These are phyloP conservation scores for Neltuma alba DNA, from an alignment of 306 rosid species.

Conservation along the genomic window DNA sequence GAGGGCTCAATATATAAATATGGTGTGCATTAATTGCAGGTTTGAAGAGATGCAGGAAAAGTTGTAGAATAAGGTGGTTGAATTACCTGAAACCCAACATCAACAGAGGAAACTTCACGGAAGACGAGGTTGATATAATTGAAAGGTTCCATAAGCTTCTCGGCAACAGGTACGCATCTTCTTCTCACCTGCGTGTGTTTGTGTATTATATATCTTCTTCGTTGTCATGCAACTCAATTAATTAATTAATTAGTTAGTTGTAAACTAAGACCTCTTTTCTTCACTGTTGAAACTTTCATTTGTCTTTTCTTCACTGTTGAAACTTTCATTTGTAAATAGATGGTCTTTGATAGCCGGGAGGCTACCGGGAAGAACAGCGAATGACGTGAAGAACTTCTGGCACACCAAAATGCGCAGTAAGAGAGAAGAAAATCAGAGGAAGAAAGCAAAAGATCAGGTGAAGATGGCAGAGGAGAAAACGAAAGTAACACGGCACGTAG, in stretches of 20 bases:
- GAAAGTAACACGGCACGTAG: not conserved
- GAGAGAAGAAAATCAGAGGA: not conserved
- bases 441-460: not conserved
- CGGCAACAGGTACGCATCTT: conserved; percentile 31
- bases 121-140: conserved; percentile 42
- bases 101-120: conserved; percentile 30
- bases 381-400: conserved; percentile 45
- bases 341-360: conserved; percentile 51
- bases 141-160: conserved; percentile 34
- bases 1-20: not conserved
- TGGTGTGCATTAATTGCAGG: conserved; percentile 10
- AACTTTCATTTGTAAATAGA: too few relatives aligned
- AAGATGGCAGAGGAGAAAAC: not conserved
- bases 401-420: conserved; percentile 15
- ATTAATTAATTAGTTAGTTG: too few relatives aligned
- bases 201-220: too few relatives aligned
- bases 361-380: conserved; percentile 40
- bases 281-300: too few relatives aligned
- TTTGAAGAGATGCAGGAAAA: conserved; percentile 37
- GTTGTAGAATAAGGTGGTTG: conserved; percentile 47
- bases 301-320: too few relatives aligned
- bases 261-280: too few relatives aligned
- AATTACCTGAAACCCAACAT: conserved; percentile 44
- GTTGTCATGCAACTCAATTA: too few relatives aligned
- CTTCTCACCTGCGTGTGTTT: too few relatives aligned